Percentiles rank a stretch among this genome's conserved stretches.
Conservation (phyloP, 768 basidiomycete genomes). For the Panus rudis region DNA sequence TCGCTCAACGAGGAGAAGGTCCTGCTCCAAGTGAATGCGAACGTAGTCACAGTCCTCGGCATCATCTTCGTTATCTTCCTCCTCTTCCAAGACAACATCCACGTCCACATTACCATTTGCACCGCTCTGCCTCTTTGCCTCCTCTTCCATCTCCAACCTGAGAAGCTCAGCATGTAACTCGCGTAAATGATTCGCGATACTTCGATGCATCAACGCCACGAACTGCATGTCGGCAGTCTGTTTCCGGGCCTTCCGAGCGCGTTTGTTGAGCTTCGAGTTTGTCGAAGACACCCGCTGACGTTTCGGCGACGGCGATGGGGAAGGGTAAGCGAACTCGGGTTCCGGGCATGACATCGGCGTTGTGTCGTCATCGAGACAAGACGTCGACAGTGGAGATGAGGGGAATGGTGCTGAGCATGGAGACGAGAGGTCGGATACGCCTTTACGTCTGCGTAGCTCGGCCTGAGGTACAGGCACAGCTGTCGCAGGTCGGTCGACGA, state of each 20-base stretch:
- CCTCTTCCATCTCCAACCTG: neutral
- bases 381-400: neutral
- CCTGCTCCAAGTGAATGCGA: slow-evolving; percentile 16
- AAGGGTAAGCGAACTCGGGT: neutral
- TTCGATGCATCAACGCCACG: slow-evolving; percentile 30
- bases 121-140: neutral
- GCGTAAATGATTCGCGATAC: slow-evolving; percentile 21
- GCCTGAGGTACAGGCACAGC: too few relatives aligned
- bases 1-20: slow-evolving; percentile 25
- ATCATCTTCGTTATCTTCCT: too few relatives aligned
- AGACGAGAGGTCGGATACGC: neutral
- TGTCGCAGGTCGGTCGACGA: slow-evolving; percentile 7
- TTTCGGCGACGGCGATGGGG: neutral
- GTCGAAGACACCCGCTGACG: slow-evolving; percentile 16
- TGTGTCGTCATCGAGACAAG: neutral
- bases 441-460: slow-evolving; percentile 24
- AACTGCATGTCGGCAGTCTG: slow-evolving; percentile 30
- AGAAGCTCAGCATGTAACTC: too few relatives aligned
- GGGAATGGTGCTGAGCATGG: neutral
- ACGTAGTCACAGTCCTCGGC: neutral
- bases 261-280: slow-evolving; percentile 11
- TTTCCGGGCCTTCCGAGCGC: slow-evolving; percentile 3
- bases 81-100: too few relatives aligned
- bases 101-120: slow-evolving; percentile 10
- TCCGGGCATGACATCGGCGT: slow-evolving; percentile 9